Evolutionary conservation across 2,329 filamentous ascomycete genomes (phyloP), one percentile per base, ranked within the genome.

Genomic region (Arthroderma sp.): DNA sequence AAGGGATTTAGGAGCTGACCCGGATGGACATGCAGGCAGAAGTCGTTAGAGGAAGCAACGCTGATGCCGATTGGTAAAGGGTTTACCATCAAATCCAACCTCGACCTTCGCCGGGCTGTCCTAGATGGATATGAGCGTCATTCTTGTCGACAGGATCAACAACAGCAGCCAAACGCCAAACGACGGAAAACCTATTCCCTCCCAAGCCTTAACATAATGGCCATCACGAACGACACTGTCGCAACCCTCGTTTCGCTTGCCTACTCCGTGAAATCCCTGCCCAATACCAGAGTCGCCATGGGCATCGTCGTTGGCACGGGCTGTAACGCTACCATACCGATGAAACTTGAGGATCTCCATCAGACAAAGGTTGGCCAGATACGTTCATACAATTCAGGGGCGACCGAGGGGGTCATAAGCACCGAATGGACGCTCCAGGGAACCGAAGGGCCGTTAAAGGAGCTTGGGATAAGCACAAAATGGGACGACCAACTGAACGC

Each of bases 341-440:
- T 91, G 66, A 80, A 77, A 63, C 71, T 85, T 52, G 76, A 74
- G 52, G 77, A 76, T 55, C 73, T 91, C 11, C 80, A 85, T 61
- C 71, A 76, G 1, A 77, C 74, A 47, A 91, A 90, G 67, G 61
- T 79, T 74, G 4, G 65, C 63, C 55, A 75, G 4, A 69, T 79
- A 33, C 74, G 74, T 4, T 77, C 72, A 19, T 68, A 71, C 37
- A 66, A 68, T 54, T 67, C 73, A 1, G 71, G 75, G 8, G 75
- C 84, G 15, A 71, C 78, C 8, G 82, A 80, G 59, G 81, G 88
- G 7, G 80, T 86, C 2, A 82, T 90, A 59, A 89, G 88, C 63
- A 90, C 87, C 0, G 87, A 91, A 70, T 89, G 86, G 85, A 86
- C 84, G 41, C 88, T 91, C 61, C 82, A 82, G 41, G 86, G 85